Conservation (phyloP, 1,284 basidiomycete genomes). For the Sporisorium iseilematis-ciliati region DNA sequence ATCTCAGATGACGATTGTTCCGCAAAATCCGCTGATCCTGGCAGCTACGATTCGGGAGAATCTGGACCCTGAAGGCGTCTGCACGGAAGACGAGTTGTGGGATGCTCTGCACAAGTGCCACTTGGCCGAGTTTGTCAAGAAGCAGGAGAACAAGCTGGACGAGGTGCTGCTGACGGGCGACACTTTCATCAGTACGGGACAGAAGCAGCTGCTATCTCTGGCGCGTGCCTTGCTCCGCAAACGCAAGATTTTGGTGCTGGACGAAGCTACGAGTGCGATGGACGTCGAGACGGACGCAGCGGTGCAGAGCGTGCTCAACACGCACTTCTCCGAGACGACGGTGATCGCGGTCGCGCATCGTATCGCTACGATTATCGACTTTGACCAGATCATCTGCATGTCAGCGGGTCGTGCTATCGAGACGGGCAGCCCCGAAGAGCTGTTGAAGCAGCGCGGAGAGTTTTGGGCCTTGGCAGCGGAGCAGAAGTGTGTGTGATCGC, state of each 20-base stretch:
- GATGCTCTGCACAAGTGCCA: constrained; percentile 57
- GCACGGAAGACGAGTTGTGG: constrained; percentile 64
- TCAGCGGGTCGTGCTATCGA: constrained; percentile 77
- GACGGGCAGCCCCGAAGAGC: constrained; percentile 72
- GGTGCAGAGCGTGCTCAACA: constrained; percentile 77
- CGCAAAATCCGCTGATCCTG: constrained; percentile 64
- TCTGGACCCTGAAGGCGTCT: constrained; percentile 54
- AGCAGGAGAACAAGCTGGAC: constrained; percentile 52
- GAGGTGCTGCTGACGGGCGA: constrained; percentile 35
- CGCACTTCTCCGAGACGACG: constrained; percentile 54
- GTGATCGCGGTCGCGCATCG: constrained; percentile 74
- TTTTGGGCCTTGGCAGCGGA: constrained; percentile 57
- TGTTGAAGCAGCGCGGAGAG: constrained; percentile 42
- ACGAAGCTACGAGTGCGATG: constrained; percentile 71
- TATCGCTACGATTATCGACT: constrained; percentile 80
- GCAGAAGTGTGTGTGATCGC: constrained; percentile 51
- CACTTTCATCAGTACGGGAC: constrained; percentile 45
- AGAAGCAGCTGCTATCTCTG: constrained; percentile 70
- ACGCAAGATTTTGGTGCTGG: constrained; percentile 74
- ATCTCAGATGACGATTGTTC: constrained; percentile 55
- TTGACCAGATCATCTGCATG: constrained; percentile 81
- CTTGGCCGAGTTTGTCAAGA: constrained; percentile 56
- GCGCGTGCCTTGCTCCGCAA: constrained; percentile 74
- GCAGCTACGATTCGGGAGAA: constrained; percentile 64
- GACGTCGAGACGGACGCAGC: constrained; percentile 48